phyloP scores from a whole-genome alignment of 495 filamentous ascomycete genomes.

The Xylaria cubensis region DNA sequence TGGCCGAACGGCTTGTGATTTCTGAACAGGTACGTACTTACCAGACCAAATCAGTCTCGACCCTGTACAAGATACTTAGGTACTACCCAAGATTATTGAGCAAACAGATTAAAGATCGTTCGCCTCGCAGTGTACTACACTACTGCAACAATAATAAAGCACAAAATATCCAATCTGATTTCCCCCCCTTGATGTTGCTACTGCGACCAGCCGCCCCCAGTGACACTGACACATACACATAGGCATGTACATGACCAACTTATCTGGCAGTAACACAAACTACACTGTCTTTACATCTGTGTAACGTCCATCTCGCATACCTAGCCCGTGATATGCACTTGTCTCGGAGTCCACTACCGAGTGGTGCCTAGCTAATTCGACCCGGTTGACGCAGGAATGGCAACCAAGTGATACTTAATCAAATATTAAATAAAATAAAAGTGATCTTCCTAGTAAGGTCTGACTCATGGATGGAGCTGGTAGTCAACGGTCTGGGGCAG shows the following conservation, averaged over 20 bases:
- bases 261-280: background rate
- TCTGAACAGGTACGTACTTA: slow-evolving; percentile 2
- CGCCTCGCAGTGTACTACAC: background rate
- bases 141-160: background rate
- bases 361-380: background rate
- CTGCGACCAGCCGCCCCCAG: slow-evolving; percentile 20
- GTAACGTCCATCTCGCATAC: background rate
- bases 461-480: background rate
- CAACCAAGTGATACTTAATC: background rate
- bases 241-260: background rate
- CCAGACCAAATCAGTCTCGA: background rate
- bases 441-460: background rate
- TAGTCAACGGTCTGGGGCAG: background rate
- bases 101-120: background rate
- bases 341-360: slow-evolving; percentile 6
- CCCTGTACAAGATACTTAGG: background rate
- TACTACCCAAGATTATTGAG: background rate
- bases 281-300: background rate
- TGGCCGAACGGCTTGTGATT: background rate
- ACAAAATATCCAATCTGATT: background rate
- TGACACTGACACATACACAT: background rate
- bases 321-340: background rate
- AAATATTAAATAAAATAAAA: background rate
- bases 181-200: background rate
- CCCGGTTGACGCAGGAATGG: background rate